These are phyloP conservation scores for Cordyceps javanica DNA, from an alignment of 2,329 filamentous ascomycete species.

Conservation along the genomic window DNA sequence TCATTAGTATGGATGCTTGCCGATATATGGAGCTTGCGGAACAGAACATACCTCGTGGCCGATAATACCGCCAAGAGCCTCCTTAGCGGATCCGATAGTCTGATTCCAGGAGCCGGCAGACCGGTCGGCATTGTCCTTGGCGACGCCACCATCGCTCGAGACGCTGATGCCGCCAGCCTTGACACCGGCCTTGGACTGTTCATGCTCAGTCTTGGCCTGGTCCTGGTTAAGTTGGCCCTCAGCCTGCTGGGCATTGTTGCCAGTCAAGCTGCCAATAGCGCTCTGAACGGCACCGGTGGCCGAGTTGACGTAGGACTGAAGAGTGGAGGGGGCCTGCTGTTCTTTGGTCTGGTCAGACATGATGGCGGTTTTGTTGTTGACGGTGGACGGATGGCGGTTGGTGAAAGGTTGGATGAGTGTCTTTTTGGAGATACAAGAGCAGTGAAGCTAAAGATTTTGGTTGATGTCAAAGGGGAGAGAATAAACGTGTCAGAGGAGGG, in stretches of 20 bases:
- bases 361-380: slow-evolving; percentile 11
- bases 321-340: slow-evolving; percentile 53
- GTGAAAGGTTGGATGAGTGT: background rate
- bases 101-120: slow-evolving; percentile 75
- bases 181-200: slow-evolving; percentile 66
- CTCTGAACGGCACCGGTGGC: slow-evolving; percentile 69
- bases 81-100: slow-evolving; percentile 80
- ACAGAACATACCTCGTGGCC: slow-evolving; percentile 58
- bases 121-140: slow-evolving; percentile 68
- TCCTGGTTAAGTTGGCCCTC: slow-evolving; percentile 60
- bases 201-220: slow-evolving; percentile 60
- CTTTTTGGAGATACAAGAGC: background rate
- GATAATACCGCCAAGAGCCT: slow-evolving; percentile 67
- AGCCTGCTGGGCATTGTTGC: slow-evolving; percentile 60
- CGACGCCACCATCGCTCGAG: slow-evolving; percentile 62
- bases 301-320: slow-evolving; percentile 70
- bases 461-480: background rate
- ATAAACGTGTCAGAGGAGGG: background rate
- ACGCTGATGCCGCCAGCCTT: slow-evolving; percentile 69
- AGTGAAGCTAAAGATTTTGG: background rate
- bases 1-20: background rate
- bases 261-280: slow-evolving; percentile 65
- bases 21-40: background rate
- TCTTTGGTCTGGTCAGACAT: slow-evolving; percentile 30
- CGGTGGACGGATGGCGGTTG: background rate